Evolutionary conservation across 192 early-diverging fungal species (phyloP).

Genomic region (Chytriomyces sp.): DNA sequence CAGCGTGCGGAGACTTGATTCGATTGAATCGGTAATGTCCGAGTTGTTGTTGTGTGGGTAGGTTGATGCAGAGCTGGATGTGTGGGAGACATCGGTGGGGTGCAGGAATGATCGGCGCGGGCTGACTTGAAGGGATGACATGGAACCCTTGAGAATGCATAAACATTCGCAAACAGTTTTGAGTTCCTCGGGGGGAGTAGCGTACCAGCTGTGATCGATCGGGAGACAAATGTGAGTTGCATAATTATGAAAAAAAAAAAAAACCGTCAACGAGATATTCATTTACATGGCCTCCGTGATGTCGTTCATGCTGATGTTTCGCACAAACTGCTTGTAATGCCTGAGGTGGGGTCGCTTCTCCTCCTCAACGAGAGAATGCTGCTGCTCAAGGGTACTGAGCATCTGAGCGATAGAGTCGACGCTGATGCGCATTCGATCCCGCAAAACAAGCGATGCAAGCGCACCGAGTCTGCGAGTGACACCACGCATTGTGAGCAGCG

Average conservation of each 20-base stretch:
- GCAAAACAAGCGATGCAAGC: slow-evolving; percentile 46
- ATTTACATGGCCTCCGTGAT: slow-evolving; percentile 50
- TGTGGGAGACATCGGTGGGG: not conserved
- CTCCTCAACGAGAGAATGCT: slow-evolving; percentile 22
- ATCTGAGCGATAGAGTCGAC: slow-evolving; percentile 7
- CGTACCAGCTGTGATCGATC: slow-evolving; percentile 44
- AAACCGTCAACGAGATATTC: not conserved
- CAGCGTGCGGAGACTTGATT: not conserved
- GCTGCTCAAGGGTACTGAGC: not conserved
- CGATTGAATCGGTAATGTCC: not conserved
- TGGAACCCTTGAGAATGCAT: slow-evolving; percentile 45
- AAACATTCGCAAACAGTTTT: slow-evolving; percentile 61
- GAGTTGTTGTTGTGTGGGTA: not conserved
- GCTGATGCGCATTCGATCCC: slow-evolving; percentile 28
- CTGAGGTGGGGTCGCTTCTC: slow-evolving; percentile 43
- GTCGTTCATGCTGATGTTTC: slow-evolving; percentile 41
- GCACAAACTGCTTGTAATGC: slow-evolving; percentile 54
- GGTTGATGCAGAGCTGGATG: not conserved
- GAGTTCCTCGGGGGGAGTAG: slow-evolving; percentile 53
- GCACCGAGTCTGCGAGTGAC: slow-evolving; percentile 32
- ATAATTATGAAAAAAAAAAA: not conserved
- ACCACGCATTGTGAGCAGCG: slow-evolving; percentile 41
- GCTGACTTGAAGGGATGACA: not conserved
- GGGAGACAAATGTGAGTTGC: too few species aligned
- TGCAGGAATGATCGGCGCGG: not conserved